A percentile compares a stretch with the other conserved stretches of the same genome.
Evolutionary conservation across 805 yeast species (phyloP).

Genomic region (Candida stauntonica): DNA sequence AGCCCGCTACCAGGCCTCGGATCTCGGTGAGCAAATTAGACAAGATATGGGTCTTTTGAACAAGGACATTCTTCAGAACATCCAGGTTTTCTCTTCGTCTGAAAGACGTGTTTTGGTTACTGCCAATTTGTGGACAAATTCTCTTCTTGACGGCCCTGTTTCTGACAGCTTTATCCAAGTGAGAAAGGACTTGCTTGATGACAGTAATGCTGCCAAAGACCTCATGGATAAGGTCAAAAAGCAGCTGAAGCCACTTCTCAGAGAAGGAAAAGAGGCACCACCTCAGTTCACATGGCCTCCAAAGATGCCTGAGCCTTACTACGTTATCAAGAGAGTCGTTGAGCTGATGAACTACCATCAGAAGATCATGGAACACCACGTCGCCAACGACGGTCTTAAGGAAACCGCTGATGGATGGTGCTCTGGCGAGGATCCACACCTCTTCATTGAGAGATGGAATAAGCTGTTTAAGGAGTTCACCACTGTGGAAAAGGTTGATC

Average conservation of each 20-base stretch:
- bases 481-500: slow-evolving; percentile 93
- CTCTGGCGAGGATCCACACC: slow-evolving; percentile 88
- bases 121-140: slow-evolving; percentile 81
- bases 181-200: slow-evolving; percentile 88
- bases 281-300: slow-evolving; percentile 99
- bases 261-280: slow-evolving; percentile 97
- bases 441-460: slow-evolving; percentile 96
- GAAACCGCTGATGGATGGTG: slow-evolving; percentile 85
- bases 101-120: slow-evolving; percentile 93
- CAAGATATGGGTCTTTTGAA: slow-evolving; percentile 87
- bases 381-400: slow-evolving; percentile 45
- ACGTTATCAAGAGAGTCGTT: slow-evolving; percentile 89
- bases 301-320: slow-evolving; percentile 95
- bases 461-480: slow-evolving; percentile 89
- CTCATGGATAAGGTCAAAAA: slow-evolving; percentile 97
- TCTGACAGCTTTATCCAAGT: slow-evolving; percentile 78
- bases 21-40: slow-evolving; percentile 92
- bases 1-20: slow-evolving; percentile 89
- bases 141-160: slow-evolving; percentile 56
- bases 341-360: slow-evolving; percentile 92
- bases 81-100: slow-evolving; percentile 83
- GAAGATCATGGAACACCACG: slow-evolving; percentile 77
- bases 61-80: slow-evolving; percentile 77
- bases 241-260: slow-evolving; percentile 85
- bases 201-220: slow-evolving; percentile 96